phyloP scores from a whole-genome alignment of 1,284 basidiomycete species.

The Ganoderma resinaceum region DNA sequence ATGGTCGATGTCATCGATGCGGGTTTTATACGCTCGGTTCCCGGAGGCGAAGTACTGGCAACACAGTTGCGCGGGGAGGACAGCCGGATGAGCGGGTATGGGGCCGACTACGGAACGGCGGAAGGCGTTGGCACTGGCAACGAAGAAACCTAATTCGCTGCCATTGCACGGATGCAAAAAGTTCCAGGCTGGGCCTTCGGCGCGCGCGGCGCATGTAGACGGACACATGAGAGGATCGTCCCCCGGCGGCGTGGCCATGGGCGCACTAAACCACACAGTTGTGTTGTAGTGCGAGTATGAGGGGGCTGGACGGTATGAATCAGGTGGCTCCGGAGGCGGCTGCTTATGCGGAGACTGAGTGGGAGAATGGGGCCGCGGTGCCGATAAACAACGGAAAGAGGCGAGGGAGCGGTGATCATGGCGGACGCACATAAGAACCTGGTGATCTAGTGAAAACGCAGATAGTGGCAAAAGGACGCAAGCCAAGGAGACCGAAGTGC shows the following conservation, averaged over 20 bases:
- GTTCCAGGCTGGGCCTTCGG: background rate
- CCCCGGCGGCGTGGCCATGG: background rate
- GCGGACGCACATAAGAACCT: background rate
- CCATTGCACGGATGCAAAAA: constrained; percentile 1
- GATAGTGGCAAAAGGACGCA: background rate
- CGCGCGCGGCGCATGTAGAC: background rate
- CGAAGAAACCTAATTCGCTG: constrained; percentile 2
- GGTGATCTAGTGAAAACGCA: background rate
- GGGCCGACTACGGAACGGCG: background rate
- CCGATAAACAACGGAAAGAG: background rate
- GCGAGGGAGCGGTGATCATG: background rate
- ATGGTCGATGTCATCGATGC: background rate
- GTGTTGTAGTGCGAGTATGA: background rate
- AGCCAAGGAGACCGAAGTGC: background rate
- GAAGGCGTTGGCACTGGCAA: background rate
- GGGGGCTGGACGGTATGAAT: background rate
- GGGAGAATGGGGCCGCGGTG: background rate
- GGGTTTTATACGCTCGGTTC: background rate
- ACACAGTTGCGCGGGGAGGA: background rate
- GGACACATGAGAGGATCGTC: constrained; percentile 7
- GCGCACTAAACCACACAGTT: background rate
- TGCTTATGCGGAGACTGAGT: background rate
- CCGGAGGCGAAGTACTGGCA: background rate
- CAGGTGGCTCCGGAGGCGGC: background rate
- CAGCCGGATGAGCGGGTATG: background rate